Evolutionary conservation across 352 stramenopile species (phyloP).

Genomic region (Discostella stelligera): DNA sequence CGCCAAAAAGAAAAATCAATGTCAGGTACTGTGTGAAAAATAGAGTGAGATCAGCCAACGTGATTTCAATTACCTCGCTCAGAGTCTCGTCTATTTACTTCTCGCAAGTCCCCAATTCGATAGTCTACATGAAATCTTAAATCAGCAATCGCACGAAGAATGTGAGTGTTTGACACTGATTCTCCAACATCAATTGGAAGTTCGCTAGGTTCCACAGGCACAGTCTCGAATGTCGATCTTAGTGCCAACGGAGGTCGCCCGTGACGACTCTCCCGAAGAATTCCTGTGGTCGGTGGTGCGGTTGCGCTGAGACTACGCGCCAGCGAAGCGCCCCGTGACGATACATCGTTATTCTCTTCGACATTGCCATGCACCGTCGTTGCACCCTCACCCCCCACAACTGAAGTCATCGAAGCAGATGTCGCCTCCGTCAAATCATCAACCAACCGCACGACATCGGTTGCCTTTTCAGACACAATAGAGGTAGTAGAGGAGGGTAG

Average conservation of each 20-base stretch:
- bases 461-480: slow-evolving; percentile 19
- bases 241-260: slow-evolving; percentile 1
- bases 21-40: neutral
- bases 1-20: neutral
- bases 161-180: slow-evolving; percentile 51
- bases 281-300: slow-evolving; percentile 15
- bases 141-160: slow-evolving; percentile 51
- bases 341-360: slow-evolving; percentile 18
- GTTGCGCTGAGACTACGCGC: too few relatives aligned
- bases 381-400: neutral
- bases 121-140: slow-evolving; percentile 49
- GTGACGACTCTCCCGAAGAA: slow-evolving; percentile 32
- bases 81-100: slow-evolving; percentile 36
- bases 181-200: slow-evolving; percentile 32
- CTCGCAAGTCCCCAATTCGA: slow-evolving; percentile 39
- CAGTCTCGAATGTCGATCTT: neutral
- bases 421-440: slow-evolving; percentile 33
- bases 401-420: slow-evolving; percentile 13
- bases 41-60: neutral
- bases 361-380: neutral
- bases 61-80: slow-evolving; percentile 34
- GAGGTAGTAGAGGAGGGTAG: slow-evolving; percentile 19
- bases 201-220: neutral
- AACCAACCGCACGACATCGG: slow-evolving; percentile 19
- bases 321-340: neutral